Evolutionary conservation across 176 grass and related monocot genomes (phyloP), one percentile per base, ranked within the genome.

Genomic region (Hordeum marinum): DNA sequence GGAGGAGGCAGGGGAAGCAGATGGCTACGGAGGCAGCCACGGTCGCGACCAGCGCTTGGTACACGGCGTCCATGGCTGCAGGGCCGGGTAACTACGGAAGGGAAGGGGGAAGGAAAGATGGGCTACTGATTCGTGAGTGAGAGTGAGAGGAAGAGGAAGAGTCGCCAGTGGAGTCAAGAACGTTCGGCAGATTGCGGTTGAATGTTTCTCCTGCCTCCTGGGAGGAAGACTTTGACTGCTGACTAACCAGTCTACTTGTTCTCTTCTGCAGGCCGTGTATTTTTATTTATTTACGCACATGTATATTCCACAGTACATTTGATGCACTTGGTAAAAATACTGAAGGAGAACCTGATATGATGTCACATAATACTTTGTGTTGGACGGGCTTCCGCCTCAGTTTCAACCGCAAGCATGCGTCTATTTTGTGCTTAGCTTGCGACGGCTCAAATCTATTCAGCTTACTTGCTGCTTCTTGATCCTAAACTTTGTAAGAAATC

Each of bases 41-140:
- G 63, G 89, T 63, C 32, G 35, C 63, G 73, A 92, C 7, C 18
- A 98, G 36, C 5, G 76, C 91, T 60, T 87, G 20, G 32, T 91
- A 3, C 3, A 68, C 25, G 12, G 1, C 15, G 6, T 90, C 90
- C 95, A 98, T 98, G 52, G 83, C 59, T 58, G 25, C 29, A 5
- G 9, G 29, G 54, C 81, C 15, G 12, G 17, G 37, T 29, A 57
- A 8, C 36, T 43, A 9, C 41, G 42, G 29, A 15, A n/a, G 9
- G 42, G 29, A 15, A n/a, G 9, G 15, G 18, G 21, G 32, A 67
- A 35, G 25, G 15, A 17, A 17, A 63, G 61, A 73, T 35, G 29
- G 6, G 46, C 18, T 12, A 8, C 50, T 29, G 63, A 43, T 26
- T 58, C 11, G 32, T 34, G 32, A 29, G 35, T 70, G 20, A 20